Evolutionary conservation across 176 grass and related monocot species (phyloP).

Genomic region (Themeda triandra): DNA sequence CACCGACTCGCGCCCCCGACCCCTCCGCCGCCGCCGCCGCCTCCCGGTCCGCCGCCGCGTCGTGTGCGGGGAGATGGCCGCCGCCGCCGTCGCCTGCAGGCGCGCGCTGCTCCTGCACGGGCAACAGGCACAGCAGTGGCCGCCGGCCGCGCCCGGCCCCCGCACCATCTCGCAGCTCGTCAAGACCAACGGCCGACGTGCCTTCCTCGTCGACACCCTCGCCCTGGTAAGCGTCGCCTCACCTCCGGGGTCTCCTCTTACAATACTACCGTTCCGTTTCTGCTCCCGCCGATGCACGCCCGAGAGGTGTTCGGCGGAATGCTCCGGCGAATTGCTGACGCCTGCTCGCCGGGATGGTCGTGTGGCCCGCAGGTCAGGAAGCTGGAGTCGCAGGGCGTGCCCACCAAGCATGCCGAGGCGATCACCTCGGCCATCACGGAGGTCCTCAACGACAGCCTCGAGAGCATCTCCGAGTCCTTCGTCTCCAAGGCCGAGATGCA

Average conservation of each 20-base stretch:
- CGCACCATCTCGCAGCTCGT: slow-evolving; percentile 82
- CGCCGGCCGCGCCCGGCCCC: not conserved
- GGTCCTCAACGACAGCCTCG: slow-evolving; percentile 95
- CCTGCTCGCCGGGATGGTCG: not conserved
- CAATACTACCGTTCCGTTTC: not conserved
- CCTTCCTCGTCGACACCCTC: slow-evolving; percentile 91
- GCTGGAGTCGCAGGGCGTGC: slow-evolving; percentile 86
- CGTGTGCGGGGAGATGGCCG: slow-evolving; percentile 39
- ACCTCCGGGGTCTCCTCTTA: not conserved
- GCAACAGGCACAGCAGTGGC: not conserved
- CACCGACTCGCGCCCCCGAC: not conserved
- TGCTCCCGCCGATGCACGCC: no score
- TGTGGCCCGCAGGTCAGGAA: slow-evolving; percentile 63
- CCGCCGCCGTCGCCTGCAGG: slow-evolving; percentile 41
- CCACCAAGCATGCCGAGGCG: slow-evolving; percentile 90
- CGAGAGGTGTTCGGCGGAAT: slow-evolving; percentile 31
- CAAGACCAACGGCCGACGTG: slow-evolving; percentile 77
- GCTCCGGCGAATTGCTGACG: slow-evolving; percentile 12
- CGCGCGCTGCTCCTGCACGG: slow-evolving; percentile 27
- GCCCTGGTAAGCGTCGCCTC: slow-evolving; percentile 47
- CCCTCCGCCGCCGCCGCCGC: not conserved
- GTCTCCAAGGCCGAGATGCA: slow-evolving; percentile 89
- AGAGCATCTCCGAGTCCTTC: slow-evolving; percentile 87
- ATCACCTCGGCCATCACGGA: slow-evolving; percentile 92
- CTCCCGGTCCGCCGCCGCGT: slow-evolving; percentile 19